A percentile compares a stretch with the other conserved stretches of the same genome.
Conservation (phyloP, 495 filamentous ascomycete species). For the Mycothermus thermophilus region DNA sequence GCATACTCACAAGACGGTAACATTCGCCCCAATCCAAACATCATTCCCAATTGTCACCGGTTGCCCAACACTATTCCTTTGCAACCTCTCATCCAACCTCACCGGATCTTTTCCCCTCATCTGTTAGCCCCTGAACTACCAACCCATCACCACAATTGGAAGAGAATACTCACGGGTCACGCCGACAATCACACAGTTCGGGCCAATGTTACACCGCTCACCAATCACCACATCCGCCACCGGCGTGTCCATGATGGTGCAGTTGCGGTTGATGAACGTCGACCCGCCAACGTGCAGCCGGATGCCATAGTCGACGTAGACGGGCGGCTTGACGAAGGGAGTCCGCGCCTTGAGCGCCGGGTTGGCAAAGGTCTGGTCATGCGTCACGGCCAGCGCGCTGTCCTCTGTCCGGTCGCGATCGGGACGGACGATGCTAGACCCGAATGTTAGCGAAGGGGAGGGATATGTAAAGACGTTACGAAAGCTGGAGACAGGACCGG, state of each 20-base stretch:
- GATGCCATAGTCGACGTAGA: slow-evolving; percentile 24
- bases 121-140: no score
- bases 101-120: no score
- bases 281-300: slow-evolving; percentile 19
- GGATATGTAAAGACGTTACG: not conserved
- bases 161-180: slow-evolving; percentile 11
- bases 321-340: slow-evolving; percentile 24
- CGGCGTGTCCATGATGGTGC: slow-evolving; percentile 26
- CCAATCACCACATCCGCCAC: slow-evolving; percentile 24
- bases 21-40: slow-evolving; percentile 48
- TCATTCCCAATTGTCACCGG: slow-evolving; percentile 21
- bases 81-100: slow-evolving; percentile 13
- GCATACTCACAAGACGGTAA: slow-evolving; percentile 20
- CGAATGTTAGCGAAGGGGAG: no score
- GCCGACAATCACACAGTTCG: slow-evolving; percentile 19
- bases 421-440: slow-evolving; percentile 23
- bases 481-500: no score
- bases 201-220: slow-evolving; percentile 21
- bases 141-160: no score
- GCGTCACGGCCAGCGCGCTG: slow-evolving; percentile 12
- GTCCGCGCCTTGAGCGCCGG: slow-evolving; percentile 16
- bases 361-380: slow-evolving; percentile 23
- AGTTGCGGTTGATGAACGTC: slow-evolving; percentile 24
- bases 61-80: slow-evolving; percentile 19
- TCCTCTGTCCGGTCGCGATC: slow-evolving; percentile 16